Percentiles rank a stretch among this genome's conserved stretches.
Evolutionary conservation across 2,329 filamentous ascomycete genomes (phyloP).

Genomic region (Xylaria sp.): DNA sequence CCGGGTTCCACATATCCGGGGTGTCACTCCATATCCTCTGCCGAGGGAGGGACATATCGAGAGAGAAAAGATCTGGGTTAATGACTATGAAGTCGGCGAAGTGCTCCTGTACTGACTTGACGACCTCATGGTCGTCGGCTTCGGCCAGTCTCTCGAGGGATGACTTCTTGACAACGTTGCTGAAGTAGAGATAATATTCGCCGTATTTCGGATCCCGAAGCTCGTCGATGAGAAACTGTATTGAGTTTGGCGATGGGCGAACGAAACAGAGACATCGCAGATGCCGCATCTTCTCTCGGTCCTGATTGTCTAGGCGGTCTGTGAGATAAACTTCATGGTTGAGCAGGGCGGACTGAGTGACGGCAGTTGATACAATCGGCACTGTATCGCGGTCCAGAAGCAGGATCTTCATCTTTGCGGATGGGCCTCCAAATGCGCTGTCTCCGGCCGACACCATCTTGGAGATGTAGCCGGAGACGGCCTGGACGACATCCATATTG

Average conservation of each 20-base stretch:
- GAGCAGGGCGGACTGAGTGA: constrained; percentile 92
- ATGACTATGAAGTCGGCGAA: constrained; percentile 97
- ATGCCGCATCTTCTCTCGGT: constrained; percentile 97
- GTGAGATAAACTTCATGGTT: constrained; percentile 98
- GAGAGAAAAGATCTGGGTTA: constrained; percentile 91
- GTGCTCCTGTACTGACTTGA: constrained; percentile 92
- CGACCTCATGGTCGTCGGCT: constrained; percentile 96
- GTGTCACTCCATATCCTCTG: constrained; percentile 83
- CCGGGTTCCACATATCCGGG: constrained; percentile 90
- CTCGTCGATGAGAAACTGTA: constrained; percentile 95
- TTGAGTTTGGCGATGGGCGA: constrained; percentile 89
- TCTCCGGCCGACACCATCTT: constrained; percentile 94
- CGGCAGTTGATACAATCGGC: constrained; percentile 91
- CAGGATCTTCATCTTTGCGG: constrained; percentile 98
- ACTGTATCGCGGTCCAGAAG: constrained; percentile 94
- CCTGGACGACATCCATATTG: constrained; percentile 92
- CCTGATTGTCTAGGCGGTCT: constrained; percentile 90
- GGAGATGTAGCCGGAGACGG: constrained; percentile 92
- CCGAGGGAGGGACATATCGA: constrained; percentile 77
- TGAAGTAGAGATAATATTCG: constrained; percentile 97
- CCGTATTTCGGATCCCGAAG: constrained; percentile 96
- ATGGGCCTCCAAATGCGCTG: constrained; percentile 70
- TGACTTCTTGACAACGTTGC: constrained; percentile 97
- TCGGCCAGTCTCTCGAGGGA: constrained; percentile 93
- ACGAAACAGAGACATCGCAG: constrained; percentile 93